phyloP scores from a whole-genome alignment of 305 asterid genomes.

The Fraxinus dipetala region DNA sequence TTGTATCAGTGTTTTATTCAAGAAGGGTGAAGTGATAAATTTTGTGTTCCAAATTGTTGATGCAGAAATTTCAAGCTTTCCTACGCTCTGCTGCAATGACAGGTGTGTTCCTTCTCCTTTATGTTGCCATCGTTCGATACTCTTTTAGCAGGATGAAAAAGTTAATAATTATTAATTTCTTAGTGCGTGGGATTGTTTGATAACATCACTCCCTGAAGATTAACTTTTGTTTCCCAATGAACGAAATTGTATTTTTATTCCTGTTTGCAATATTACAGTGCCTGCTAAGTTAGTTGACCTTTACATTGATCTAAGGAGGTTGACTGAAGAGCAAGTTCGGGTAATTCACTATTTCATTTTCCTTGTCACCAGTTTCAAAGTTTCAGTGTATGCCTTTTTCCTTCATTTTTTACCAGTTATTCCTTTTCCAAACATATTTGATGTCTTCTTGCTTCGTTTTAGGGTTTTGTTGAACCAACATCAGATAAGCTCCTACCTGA shows the following conservation, averaged over 20 bases:
- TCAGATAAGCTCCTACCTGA: constrained; percentile 93
- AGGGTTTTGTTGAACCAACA: constrained; percentile 85
- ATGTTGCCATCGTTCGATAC: not conserved
- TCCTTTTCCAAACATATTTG: not conserved
- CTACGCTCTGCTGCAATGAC: constrained; percentile 53
- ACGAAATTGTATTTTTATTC: not conserved
- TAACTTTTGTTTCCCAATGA: constrained; percentile 6
- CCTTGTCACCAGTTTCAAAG: not conserved
- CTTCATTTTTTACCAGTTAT: not conserved
- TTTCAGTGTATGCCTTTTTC: not conserved
- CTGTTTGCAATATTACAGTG: constrained; percentile 39
- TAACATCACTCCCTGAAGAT: not conserved
- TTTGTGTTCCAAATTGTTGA: not conserved
- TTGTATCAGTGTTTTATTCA: not conserved
- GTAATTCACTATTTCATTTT: constrained; percentile 35
- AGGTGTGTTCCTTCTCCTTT: constrained; percentile 37
- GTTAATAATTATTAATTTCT: not conserved
- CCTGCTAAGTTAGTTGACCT: constrained; percentile 67
- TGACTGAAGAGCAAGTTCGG: constrained; percentile 77
- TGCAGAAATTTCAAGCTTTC: constrained; percentile 64
- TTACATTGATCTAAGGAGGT: constrained; percentile 69
- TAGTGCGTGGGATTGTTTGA: not conserved
- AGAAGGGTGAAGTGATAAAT: constrained; percentile 6
- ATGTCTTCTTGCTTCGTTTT: constrained; percentile 14
- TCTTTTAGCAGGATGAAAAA: constrained; percentile 12